Base-by-base conservation (phyloP, 106 monocot genomes). In the Xerophyta viscosa region DNA sequence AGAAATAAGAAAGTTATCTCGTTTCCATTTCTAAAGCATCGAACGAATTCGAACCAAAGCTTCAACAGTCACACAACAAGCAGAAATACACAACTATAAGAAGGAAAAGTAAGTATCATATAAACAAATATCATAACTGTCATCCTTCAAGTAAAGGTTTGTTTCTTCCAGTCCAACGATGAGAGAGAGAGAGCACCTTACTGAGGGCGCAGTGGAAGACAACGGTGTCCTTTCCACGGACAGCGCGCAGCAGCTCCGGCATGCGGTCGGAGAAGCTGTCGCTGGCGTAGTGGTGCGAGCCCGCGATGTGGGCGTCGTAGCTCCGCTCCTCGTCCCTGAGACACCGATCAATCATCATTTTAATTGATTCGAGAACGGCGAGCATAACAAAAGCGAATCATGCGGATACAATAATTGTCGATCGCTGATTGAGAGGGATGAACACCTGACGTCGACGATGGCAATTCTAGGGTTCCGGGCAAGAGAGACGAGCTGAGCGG, bases 151-250 rank as follows among this genome's bases (percentile, higher is more conserved):
- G n/a, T n/a, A n/a, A n/a, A n/a, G n/a, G n/a, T n/a, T n/a, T n/a
- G n/a, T n/a, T n/a, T n/a, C n/a, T n/a, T n/a, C n/a, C n/a, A n/a
- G n/a, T n/a, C n/a, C n/a, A n/a, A n/a, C n/a, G n/a, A n/a, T n/a
- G 41, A 5, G n/a, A 24, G 8, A 24, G 24, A 23, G 24, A 36
- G 51, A 11, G 31, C 17, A 93, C 94, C 94, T 94, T 41, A 69
- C 88, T 94, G 47, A 94, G 88, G 37, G 94, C 94, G 68, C 94
- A 94, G 60, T 94, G 94, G 75, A 94, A 94, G 39, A 94, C 88
- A 33, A 88, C 68, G 61, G 78, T 87, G 43, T 94, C 84, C 57
- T 84, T 94, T 31, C 77, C 84, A 20, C 49, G 37, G 62, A 88
- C 54, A 11, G 84, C 69, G 25, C 68, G 62, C 19, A 81, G 37